These are phyloP conservation scores for Acanthamoeba royreba DNA, from an alignment of 208 protist genomes.

Conservation along the genomic window DNA sequence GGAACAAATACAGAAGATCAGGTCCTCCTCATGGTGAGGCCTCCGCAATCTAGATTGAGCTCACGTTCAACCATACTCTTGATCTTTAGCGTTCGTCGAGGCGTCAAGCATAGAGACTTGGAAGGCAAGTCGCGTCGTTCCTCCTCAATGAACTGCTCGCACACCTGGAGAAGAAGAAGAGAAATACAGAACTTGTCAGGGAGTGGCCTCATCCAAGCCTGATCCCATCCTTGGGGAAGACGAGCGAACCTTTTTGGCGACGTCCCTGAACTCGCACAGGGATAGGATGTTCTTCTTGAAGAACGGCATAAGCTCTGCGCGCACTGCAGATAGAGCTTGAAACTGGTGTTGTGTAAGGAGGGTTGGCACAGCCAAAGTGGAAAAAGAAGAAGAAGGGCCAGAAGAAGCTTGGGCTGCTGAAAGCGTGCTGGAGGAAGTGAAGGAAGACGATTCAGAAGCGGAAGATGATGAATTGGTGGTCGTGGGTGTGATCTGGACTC, in stretches of 20 bases:
- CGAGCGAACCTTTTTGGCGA: neutral
- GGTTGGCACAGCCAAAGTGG: neutral
- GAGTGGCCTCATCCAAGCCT: neutral
- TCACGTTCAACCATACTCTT: neutral
- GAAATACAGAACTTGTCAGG: neutral
- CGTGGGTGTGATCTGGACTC: neutral
- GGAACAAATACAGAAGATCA: no score
- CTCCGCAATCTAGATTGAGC: neutral
- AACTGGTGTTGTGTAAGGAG: constrained; percentile 17
- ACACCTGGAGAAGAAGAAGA: neutral
- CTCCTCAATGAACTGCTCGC: neutral
- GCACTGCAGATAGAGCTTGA: constrained; percentile 29
- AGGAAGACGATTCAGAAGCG: neutral
- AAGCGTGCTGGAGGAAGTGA: neutral
- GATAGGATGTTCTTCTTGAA: neutral
- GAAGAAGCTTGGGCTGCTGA: neutral
- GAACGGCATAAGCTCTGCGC: constrained; percentile 7
- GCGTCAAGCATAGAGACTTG: neutral
- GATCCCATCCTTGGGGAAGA: no score
- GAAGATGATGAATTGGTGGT: neutral
- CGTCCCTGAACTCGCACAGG: neutral
- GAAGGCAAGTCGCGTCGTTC: neutral
- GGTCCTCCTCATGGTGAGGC: no score
- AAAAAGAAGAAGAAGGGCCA: neutral
- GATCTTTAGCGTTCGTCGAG: neutral